Percentiles rank a stretch among this genome's conserved stretches.
Evolutionary conservation across 202 grass and related monocot species (phyloP).

Genomic region (Panicum virgatum): DNA sequence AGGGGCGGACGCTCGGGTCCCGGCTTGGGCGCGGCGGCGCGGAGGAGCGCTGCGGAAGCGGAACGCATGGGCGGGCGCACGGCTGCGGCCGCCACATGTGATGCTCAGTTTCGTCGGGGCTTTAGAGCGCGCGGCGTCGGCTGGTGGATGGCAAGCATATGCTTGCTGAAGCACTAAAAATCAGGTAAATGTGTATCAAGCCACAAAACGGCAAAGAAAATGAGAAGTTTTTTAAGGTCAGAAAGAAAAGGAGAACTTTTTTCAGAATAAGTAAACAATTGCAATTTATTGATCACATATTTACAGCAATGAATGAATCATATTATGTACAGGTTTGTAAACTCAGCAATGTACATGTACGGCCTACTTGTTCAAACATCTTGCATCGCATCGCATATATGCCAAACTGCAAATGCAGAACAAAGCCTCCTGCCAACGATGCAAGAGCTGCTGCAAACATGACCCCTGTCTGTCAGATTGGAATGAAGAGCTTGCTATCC

Average conservation of each 20-base stretch:
- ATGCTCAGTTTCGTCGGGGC: background rate
- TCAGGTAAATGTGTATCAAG: background rate
- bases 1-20: background rate
- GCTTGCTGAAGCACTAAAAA: background rate
- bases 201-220: background rate
- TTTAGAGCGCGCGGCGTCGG: background rate
- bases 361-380: background rate
- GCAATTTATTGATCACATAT: background rate
- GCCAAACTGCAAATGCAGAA: background rate
- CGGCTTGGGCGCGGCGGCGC: background rate
- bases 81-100: conserved; percentile 14
- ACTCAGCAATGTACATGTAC: background rate
- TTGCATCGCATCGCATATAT: background rate
- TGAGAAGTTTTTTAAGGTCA: no score
- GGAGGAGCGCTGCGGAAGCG: conserved; percentile 4
- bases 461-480: conserved; percentile 24
- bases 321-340: conserved; percentile 28
- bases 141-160: background rate
- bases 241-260: background rate
- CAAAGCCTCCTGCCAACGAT: background rate
- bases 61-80: conserved; percentile 35
- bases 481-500: conserved; percentile 57
- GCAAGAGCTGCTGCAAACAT: background rate
- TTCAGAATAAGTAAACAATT: no score
- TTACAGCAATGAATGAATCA: background rate